Evolutionary conservation across 352 stramenopile genomes (phyloP), one percentile per base, ranked within the genome.

Genomic region (Phytophthora fragariae): DNA sequence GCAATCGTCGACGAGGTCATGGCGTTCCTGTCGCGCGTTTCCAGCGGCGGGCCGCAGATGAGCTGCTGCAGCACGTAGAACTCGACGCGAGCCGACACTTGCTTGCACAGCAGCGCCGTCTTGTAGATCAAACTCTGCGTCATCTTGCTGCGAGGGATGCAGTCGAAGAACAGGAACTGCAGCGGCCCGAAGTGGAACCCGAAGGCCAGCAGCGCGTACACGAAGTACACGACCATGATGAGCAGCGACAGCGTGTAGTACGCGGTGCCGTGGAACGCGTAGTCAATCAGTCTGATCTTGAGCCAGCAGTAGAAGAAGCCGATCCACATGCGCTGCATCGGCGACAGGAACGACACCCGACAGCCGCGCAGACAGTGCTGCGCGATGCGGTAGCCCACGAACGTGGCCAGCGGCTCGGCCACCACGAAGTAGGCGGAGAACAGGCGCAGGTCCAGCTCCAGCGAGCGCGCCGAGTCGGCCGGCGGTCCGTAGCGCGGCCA

Each of bases 361-460:
- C 83, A 89, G 69, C 89, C 87, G 31, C 79, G 83, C 44, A 96
- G 73, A 57, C 85, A 92, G 71, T 96, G 89, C 73, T 93, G 86
- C 5, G 85, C 79, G 72, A 96, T 94, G 65, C 87, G 81, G 62
- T 94, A 93, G 75, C 84, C 88, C 37, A 96, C 70, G 62, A 86
- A 94, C 19, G 89, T 96, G 35, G 89, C 83, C 57, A 94, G 72
- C 52, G 80, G 82, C 77, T 96, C 89, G 44, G 86, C 86, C 33
- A 93, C 58, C 24, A 96, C 64, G 60, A 94, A 94, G 74, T 94
- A 96, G 68, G 88, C 58, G 24, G 87, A 90, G 63, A 96, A 96
- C 59, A 94, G 79, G 57, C 84, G 81, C 53, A 84, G 75, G 64
- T 95, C 88, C 55, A 91, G 73, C 39, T 86, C 75, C 65, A 86